Conservation (phyloP, 108 stramenopile genomes). For the Aureococcus anophagefferens region DNA sequence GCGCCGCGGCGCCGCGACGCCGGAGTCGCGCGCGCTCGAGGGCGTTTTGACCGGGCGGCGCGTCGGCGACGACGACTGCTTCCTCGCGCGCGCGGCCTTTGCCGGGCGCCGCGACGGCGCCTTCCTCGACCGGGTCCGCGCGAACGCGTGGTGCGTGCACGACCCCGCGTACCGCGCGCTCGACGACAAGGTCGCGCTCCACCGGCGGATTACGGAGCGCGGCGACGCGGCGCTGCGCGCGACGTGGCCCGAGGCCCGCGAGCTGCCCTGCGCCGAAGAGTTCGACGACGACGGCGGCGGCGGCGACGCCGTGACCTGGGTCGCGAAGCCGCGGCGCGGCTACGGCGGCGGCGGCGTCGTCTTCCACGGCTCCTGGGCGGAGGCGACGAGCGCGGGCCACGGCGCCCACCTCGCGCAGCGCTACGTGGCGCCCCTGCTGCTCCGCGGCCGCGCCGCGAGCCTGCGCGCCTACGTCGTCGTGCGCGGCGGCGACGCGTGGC, state of each 20-base stretch:
- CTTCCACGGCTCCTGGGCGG: not conserved
- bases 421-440: not conserved
- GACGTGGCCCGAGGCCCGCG: not conserved
- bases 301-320: not conserved
- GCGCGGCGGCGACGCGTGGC: not conserved
- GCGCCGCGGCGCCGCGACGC: no score
- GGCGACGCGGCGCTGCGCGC: not conserved
- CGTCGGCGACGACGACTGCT: no score
- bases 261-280: not conserved
- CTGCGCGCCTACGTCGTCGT: not conserved
- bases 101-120: not conserved
- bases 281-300: no score
- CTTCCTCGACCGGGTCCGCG: not conserved
- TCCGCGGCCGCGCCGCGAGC: not conserved
- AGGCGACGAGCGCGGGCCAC: not conserved
- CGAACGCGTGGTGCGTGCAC: not conserved
- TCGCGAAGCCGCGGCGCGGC: not conserved
- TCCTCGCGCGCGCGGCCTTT: no score
- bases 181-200: not conserved
- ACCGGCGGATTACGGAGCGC: no score
- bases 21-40: no score
- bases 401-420: not conserved
- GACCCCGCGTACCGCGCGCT: not conserved
- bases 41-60: no score
- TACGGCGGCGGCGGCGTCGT: not conserved